These are phyloP conservation scores for Mediolabrus comicus DNA, from an alignment of 108 stramenopile genomes.

Conservation along the genomic window DNA sequence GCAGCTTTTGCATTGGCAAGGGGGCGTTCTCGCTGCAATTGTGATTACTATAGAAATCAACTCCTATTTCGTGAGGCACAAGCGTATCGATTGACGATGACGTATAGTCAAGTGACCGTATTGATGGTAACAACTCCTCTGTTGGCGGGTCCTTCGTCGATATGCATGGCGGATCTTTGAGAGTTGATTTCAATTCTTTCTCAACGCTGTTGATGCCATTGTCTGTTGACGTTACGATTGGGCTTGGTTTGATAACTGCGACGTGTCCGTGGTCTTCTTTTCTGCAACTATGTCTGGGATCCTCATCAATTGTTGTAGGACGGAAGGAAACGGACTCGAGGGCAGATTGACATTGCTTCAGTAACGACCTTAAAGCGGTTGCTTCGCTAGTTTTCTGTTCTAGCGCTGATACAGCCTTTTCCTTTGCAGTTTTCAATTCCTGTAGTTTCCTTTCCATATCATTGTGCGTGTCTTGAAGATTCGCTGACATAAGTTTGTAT, in stretches of 20 bases:
- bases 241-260: too few relatives aligned
- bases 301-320: not conserved
- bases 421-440: not conserved
- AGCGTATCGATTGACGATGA: not conserved
- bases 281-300: too few relatives aligned
- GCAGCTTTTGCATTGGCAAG: not conserved
- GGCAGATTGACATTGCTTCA: conserved; percentile 38
- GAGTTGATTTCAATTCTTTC: not conserved
- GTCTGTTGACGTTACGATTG: too few relatives aligned
- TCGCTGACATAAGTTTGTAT: not conserved
- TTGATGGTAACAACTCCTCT: not conserved
- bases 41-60: not conserved
- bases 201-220: not conserved
- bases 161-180: conserved; percentile 15
- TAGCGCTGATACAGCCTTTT: conserved; percentile 3
- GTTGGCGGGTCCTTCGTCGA: conserved; percentile 13
- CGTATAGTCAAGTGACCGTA: not conserved
- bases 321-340: conserved; percentile 33
- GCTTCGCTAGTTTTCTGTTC: conserved; percentile 25
- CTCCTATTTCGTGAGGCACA: not conserved
- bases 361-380: conserved; percentile 21
- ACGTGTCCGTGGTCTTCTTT: too few relatives aligned
- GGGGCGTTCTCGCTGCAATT: not conserved
- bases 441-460: not conserved
- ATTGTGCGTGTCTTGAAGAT: not conserved